Base-by-base conservation (phyloP, 2,329 filamentous ascomycete species). In the Colletotrichum sp. region DNA sequence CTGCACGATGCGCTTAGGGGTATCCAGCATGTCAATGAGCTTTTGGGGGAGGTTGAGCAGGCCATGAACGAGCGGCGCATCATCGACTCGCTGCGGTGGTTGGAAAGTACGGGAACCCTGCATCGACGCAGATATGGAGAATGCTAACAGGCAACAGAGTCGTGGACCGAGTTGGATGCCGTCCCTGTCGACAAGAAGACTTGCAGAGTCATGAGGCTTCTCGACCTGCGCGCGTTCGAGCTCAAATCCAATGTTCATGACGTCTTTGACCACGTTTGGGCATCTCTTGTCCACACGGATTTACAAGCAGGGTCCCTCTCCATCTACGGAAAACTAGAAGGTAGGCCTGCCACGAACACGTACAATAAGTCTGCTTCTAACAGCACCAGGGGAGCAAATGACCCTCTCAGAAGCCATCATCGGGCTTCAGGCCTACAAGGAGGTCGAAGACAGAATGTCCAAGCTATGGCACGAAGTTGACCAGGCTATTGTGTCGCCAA, bases 231-330 rank as follows among this genome's bases (percentile, higher is more conserved):
- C 77, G 89, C 91, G 3, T 91, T 91, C 30, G 91, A 93, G 79
- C 86, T 98, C 72, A 93, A 92, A 76, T 88, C 90, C 3, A 88
- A 90, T 24, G 89, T 97, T 26, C 90, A 92, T 73, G 90, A 93
- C 55, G 90, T 91, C 10, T 89, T 97, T 52, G 90, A 91, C 58
- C 87, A 88, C 70, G 89, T 92, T n/a, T 98, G 96, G 95, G 90
- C 90, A 73, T 86, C 89, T 0, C 86, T 96, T 58, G 86, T 98
- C 14, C 84, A 87, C 2, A 84, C 96, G 21, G 91, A 96, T 79
- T 83, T 87, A 1, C 86, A 90, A 26, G 84, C 86, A 10, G 86
- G 87, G 10, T 88, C 84, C 61, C 84, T 97, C 9, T 88, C 86
- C 1, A 89, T 97, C 38, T 86, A 86, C 30, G 85, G 89, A 14